A percentile compares a stretch with the other conserved stretches of the same genome.
Evolutionary conservation across 495 filamentous ascomycete species (phyloP).

Genomic region (Pyronema domesticum): DNA sequence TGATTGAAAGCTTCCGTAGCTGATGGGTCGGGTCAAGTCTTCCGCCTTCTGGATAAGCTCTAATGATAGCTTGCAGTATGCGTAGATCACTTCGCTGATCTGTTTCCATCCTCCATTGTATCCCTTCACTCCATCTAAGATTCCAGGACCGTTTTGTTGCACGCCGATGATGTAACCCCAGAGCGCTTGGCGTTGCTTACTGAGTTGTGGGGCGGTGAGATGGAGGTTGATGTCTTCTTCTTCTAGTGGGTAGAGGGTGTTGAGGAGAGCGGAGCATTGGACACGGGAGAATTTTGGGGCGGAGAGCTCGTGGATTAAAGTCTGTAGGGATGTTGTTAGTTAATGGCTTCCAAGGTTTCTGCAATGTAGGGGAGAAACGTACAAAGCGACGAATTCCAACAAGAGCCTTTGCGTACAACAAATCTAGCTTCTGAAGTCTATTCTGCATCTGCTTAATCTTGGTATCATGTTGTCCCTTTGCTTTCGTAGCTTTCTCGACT

Average conservation of each 20-base stretch:
- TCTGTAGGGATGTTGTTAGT: slow-evolving; percentile 30
- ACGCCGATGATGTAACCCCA: slow-evolving; percentile 47
- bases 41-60: slow-evolving; percentile 24
- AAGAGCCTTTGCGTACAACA: slow-evolving; percentile 47
- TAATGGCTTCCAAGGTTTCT: background rate
- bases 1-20: slow-evolving; percentile 21
- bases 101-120: slow-evolving; percentile 41
- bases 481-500: slow-evolving; percentile 24
- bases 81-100: slow-evolving; percentile 37
- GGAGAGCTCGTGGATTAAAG: slow-evolving; percentile 52
- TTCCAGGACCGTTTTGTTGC: slow-evolving; percentile 37
- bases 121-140: slow-evolving; percentile 39
- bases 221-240: slow-evolving; percentile 28
- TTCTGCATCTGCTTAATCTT: slow-evolving; percentile 16
- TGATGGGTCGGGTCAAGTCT: slow-evolving; percentile 17
- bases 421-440: slow-evolving; percentile 34
- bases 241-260: slow-evolving; percentile 48
- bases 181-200: slow-evolving; percentile 44
- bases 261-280: slow-evolving; percentile 59
- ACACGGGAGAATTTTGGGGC: slow-evolving; percentile 46
- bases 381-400: slow-evolving; percentile 55
- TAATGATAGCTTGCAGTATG: slow-evolving; percentile 37
- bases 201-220: slow-evolving; percentile 37
- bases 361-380: slow-evolving; percentile 19
- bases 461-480: slow-evolving; percentile 15